phyloP scores from a whole-genome alignment of 1,139 yeast species.

The Martiniozyma asiatica region DNA sequence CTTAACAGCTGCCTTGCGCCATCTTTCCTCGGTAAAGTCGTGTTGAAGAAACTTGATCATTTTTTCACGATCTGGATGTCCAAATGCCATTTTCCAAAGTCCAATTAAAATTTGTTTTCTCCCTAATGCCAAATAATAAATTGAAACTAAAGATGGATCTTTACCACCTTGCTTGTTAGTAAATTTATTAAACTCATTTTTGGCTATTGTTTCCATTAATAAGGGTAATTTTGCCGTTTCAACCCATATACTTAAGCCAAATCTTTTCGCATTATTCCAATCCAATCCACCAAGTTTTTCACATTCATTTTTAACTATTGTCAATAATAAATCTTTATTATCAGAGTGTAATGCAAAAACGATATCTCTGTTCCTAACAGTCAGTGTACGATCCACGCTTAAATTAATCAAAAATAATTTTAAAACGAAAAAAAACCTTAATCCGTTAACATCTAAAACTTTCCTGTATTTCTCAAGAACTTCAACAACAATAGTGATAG shows the following conservation, averaged over 20 bases:
- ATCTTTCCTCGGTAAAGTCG: conserved; percentile 61
- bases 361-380: conserved; percentile 66
- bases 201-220: conserved; percentile 57
- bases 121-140: conserved; percentile 65
- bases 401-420: conserved; percentile 52
- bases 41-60: conserved; percentile 66
- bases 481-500: conserved; percentile 50
- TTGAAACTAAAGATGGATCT: conserved; percentile 66
- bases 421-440: conserved; percentile 60
- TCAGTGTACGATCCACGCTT: conserved; percentile 26
- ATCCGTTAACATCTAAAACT: conserved; percentile 60
- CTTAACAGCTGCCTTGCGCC: conserved; percentile 82
- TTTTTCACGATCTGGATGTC: conserved; percentile 73
- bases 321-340: conserved; percentile 54
- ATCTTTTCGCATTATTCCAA: conserved; percentile 51
- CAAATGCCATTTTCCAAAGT: conserved; percentile 68
- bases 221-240: conserved; percentile 36
- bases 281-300: conserved; percentile 25
- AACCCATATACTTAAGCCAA: conserved; percentile 69
- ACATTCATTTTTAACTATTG: conserved; percentile 39
- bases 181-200: conserved; percentile 39
- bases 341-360: conserved; percentile 84
- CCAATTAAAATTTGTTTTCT: conserved; percentile 71
- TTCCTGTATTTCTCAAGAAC: conserved; percentile 31
- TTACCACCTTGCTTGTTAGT: conserved; percentile 35